A percentile compares a stretch with the other conserved stretches of the same genome.
Evolutionary conservation across 2,329 filamentous ascomycete species (phyloP).

Genomic region (Magnaporthales sp.): DNA sequence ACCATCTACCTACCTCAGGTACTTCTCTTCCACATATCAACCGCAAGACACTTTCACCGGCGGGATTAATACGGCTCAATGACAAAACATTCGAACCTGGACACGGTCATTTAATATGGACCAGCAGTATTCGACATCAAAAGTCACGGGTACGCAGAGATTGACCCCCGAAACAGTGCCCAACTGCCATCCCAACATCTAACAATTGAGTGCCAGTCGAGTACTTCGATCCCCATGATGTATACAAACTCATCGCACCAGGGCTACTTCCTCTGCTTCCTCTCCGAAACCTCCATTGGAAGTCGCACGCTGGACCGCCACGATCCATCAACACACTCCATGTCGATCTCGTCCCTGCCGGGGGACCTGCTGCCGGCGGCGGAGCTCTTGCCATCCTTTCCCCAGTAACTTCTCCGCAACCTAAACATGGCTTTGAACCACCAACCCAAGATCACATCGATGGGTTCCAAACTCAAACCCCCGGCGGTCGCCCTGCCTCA

Average conservation of each 20-base stretch:
- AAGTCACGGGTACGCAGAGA: conserved; percentile 57
- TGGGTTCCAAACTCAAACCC: conserved; percentile 50
- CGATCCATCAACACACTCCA: conserved; percentile 91
- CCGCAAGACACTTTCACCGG: neutral
- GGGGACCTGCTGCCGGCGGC: conserved; percentile 32
- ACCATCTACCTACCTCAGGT: neutral
- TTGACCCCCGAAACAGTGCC: neutral
- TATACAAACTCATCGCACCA: conserved; percentile 75
- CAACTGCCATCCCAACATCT: conserved; percentile 10
- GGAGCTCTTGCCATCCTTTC: conserved; percentile 29
- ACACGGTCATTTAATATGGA: conserved; percentile 43
- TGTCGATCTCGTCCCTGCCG: conserved; percentile 70
- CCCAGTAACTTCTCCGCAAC: conserved; percentile 24
- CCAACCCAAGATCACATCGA: conserved; percentile 33
- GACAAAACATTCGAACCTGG: neutral
- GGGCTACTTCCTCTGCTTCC: conserved; percentile 73
- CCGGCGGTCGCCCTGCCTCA: conserved; percentile 31
- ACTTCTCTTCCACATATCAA: neutral
- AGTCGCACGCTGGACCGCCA: conserved; percentile 82
- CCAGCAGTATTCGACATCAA: conserved; percentile 61
- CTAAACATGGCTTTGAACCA: conserved; percentile 10
- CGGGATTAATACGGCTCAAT: neutral
- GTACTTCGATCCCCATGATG: conserved; percentile 86
- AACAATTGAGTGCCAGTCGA: conserved; percentile 53
- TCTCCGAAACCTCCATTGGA: conserved; percentile 90